Evolutionary conservation across 2,329 filamentous ascomycete genomes (phyloP), one percentile per base, ranked within the genome.

Genomic region (Elsinoe fawcettii): DNA sequence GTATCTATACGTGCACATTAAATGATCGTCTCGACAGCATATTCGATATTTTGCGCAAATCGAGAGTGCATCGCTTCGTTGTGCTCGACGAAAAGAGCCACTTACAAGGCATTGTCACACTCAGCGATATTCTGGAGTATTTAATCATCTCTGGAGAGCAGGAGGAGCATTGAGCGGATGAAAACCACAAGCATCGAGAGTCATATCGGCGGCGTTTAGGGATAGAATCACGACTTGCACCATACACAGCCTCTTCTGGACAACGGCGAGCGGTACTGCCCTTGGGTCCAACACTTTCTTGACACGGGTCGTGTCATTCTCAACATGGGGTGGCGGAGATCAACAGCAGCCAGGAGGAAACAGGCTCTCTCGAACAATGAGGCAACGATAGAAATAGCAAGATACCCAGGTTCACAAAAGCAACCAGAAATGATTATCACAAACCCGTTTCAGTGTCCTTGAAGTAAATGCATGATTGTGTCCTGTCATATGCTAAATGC

Each of bases 51-150:
- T 88, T 99, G 64, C 88, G 92, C 63, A 95, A 92, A 74, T 96
- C 91, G 46, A 82, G 95, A 60, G 92, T 99, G 25, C 93, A 99
- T 73, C 83, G 93, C 61, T 78, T 99, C 62, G 86, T 97, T 58
- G 87, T 99, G 51, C 88, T 99, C 58, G 91, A 99, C 71, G 90
- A 96, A 63, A 82, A 91, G 55, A 89, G 85, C 69, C 84, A 85
- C 64, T 82, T 99, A 57, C 88, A 86, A 70, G 93, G 93, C 47
- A 83, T 99, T 57, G 84, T 99, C 60, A 96, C 91, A 5, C 78
- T 99, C 56, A 97, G 92, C 59, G 93, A 99, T 73, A 96, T 99
- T 63, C 81, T 99, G 63, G 90, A 95, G 67, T 96, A 99, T 70
- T 89, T 96, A 55, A 78, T 99, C 62, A 78, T 96, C 20, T 81